These are phyloP conservation scores for Diplotaxis tenuifolia DNA, from an alignment of 345 rosid species.

Conservation along the genomic window DNA sequence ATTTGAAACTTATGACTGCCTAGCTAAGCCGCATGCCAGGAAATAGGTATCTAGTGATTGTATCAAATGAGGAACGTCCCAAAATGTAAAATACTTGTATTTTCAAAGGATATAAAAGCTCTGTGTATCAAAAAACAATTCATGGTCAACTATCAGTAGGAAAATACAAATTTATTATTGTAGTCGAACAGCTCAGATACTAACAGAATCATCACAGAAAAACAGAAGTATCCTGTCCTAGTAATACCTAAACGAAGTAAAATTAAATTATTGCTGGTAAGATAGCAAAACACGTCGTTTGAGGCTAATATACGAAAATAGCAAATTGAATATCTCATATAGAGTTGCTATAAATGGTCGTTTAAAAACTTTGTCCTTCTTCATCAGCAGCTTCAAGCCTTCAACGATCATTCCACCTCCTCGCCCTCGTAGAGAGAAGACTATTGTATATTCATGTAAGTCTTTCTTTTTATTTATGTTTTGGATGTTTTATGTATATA, in stretches of 20 bases:
- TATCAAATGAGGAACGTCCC: neutral
- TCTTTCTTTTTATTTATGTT: neutral
- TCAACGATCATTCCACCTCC: conserved; percentile 6
- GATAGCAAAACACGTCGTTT: neutral
- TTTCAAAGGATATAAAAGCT: neutral
- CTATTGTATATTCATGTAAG: conserved; percentile 15
- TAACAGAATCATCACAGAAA: conserved; percentile 20
- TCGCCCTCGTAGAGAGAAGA: neutral
- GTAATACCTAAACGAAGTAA: conserved; percentile 1
- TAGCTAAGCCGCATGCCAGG: neutral
- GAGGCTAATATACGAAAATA: conserved; percentile 22
- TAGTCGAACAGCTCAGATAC: neutral
- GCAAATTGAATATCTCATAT: conserved; percentile 26
- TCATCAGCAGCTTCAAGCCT: conserved; percentile 26
- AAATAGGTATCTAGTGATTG: neutral
- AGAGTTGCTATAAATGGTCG: conserved; percentile 23
- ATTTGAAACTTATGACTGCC: conserved; percentile 1
- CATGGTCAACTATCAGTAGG: conserved; percentile 10
- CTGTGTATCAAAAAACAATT: neutral
- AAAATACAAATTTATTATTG: neutral
- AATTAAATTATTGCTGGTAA: too few relatives aligned
- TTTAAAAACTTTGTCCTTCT: conserved; percentile 3
- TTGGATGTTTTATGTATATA: neutral
- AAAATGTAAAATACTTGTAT: neutral
- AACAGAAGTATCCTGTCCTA: conserved; percentile 14